Percentiles rank a stretch among this genome's conserved stretches.
These are phyloP conservation scores for Eucalyptus marginata DNA, from an alignment of 345 rosid species.

Conservation along the genomic window DNA sequence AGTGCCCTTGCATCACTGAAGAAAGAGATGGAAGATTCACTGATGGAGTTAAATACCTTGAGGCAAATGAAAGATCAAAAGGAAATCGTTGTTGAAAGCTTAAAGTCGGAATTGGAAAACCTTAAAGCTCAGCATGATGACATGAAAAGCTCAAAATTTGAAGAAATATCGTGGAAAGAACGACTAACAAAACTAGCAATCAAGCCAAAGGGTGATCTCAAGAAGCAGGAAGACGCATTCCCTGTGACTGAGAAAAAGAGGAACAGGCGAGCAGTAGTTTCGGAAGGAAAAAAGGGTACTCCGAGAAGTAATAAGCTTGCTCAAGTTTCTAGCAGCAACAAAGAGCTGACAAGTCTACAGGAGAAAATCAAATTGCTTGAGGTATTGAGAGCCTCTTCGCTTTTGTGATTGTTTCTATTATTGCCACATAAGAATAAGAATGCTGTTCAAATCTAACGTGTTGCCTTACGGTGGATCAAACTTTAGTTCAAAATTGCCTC, in stretches of 20 bases:
- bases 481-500: not conserved
- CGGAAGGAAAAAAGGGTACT: not conserved
- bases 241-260: not conserved
- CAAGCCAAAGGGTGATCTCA: not conserved
- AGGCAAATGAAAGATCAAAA: not conserved
- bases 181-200: not conserved
- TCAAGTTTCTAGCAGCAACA: not conserved
- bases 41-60: not conserved
- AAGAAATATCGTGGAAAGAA: slow-evolving; percentile 1
- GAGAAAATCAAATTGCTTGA: slow-evolving; percentile 5
- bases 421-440: not conserved
- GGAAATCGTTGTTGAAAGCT: not conserved
- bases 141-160: not conserved
- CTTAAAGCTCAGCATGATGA: not conserved
- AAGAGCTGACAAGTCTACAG: not conserved
- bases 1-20: not conserved
- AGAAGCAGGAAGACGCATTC: not conserved
- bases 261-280: not conserved
- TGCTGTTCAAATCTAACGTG: not conserved
- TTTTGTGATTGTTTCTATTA: not conserved
- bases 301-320: not conserved
- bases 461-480: not conserved
- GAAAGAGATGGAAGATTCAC: slow-evolving; percentile 4
- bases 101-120: not conserved
- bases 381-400: not conserved